Evolutionary conservation across 2,329 filamentous ascomycete genomes (phyloP).

Genomic region (Fusarium keratoplasticum): DNA sequence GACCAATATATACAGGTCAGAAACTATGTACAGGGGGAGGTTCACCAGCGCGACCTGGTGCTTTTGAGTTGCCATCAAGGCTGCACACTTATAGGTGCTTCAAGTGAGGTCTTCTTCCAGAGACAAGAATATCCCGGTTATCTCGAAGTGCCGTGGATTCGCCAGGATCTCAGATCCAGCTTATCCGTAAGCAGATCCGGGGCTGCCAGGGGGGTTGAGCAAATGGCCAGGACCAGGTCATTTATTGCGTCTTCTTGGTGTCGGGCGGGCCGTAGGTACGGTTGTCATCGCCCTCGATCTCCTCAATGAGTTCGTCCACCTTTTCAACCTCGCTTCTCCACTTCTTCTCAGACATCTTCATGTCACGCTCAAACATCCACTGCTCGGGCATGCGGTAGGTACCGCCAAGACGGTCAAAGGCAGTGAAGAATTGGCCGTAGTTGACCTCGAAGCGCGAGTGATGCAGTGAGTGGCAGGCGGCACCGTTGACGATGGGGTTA

Average conservation of each 20-base stretch:
- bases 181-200: background rate
- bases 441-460: slow-evolving; percentile 74
- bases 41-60: background rate
- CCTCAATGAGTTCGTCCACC: slow-evolving; percentile 74
- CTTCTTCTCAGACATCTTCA: slow-evolving; percentile 84
- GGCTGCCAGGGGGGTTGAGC: background rate
- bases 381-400: slow-evolving; percentile 89
- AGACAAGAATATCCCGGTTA: background rate
- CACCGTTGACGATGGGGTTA: slow-evolving; percentile 91
- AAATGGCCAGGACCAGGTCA: background rate
- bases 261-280: slow-evolving; percentile 57
- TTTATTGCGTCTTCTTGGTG: slow-evolving; percentile 57
- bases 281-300: slow-evolving; percentile 72
- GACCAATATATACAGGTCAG: slow-evolving; percentile 27
- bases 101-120: background rate
- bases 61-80: background rate
- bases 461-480: slow-evolving; percentile 86
- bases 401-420: slow-evolving; percentile 89
- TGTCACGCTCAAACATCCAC: slow-evolving; percentile 85
- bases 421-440: slow-evolving; percentile 93
- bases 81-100: background rate
- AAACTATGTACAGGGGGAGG: slow-evolving; percentile 33
- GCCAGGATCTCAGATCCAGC: background rate
- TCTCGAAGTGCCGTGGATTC: background rate
- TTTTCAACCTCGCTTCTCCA: slow-evolving; percentile 77